Conservation (phyloP, 805 yeast genomes). For the Nakazawaea holstii region DNA sequence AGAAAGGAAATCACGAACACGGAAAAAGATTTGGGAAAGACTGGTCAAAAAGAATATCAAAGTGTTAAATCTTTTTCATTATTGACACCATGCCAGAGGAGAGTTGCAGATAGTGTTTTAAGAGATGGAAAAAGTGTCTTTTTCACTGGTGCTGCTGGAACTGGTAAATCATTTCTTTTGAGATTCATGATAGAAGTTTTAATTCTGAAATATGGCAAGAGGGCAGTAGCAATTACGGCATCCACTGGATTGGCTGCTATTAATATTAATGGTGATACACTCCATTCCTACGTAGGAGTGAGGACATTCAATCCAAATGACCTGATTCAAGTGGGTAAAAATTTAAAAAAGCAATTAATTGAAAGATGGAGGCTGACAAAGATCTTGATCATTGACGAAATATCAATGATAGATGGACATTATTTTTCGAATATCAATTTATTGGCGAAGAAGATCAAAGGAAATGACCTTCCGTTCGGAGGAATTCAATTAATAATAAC, state of each 20-base stretch:
- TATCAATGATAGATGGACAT: slow-evolving; percentile 86
- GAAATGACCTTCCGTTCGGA: slow-evolving; percentile 66
- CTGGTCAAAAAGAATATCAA: no score
- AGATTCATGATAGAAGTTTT: slow-evolving; percentile 56
- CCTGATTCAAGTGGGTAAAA: slow-evolving; percentile 35
- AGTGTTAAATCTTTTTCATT: not conserved
- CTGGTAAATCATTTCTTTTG: slow-evolving; percentile 74
- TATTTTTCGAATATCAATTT: slow-evolving; percentile 69
- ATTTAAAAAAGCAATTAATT: slow-evolving; percentile 16
- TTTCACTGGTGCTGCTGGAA: slow-evolving; percentile 83
- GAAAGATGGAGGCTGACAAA: slow-evolving; percentile 61
- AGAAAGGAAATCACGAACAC: not conserved
- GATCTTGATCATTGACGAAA: slow-evolving; percentile 84
- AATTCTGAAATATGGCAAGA: slow-evolving; percentile 32
- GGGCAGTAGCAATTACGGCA: slow-evolving; percentile 79
- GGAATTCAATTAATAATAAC: slow-evolving; percentile 86
- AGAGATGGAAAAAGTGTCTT: slow-evolving; percentile 50
- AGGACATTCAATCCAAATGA: slow-evolving; percentile 38
- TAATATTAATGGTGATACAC: slow-evolving; percentile 84
- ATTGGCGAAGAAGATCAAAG: slow-evolving; percentile 55
- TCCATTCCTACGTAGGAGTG: slow-evolving; percentile 77
- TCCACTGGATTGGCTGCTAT: slow-evolving; percentile 96
- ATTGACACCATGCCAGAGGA: slow-evolving; percentile 23
- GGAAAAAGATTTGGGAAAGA: not conserved
- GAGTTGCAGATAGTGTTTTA: slow-evolving; percentile 47